Evolutionary conservation across 768 basidiomycete species (phyloP).

Genomic region (Russula compacta): DNA sequence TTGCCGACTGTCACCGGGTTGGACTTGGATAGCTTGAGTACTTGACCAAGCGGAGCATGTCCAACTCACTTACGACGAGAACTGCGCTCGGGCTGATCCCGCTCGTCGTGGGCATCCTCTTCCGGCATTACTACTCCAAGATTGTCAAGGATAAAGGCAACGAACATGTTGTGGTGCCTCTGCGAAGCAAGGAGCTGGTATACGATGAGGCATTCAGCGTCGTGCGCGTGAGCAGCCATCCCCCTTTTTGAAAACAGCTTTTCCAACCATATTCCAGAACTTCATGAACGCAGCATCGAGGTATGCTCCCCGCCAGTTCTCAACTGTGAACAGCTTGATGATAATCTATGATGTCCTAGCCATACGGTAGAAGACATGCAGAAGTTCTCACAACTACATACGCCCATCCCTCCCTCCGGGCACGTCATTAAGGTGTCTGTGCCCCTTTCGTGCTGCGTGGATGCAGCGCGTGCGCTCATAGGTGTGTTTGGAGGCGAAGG

Average conservation of each 20-base stretch:
- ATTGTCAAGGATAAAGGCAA: conserved; percentile 21
- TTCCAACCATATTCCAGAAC: conserved; percentile 31
- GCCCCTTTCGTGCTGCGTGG: conserved; percentile 64
- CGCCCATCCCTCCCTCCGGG: conserved; percentile 79
- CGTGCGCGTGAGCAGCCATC: conserved; percentile 41
- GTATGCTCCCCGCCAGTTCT: conserved; percentile 33
- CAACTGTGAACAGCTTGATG: neutral
- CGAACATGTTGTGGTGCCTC: conserved; percentile 5
- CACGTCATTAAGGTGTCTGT: conserved; percentile 61
- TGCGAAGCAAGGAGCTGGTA: conserved; percentile 65
- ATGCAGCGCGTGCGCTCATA: conserved; percentile 64
- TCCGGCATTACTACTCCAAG: conserved; percentile 76
- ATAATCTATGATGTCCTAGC: conserved; percentile 28
- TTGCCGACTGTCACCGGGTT: neutral
- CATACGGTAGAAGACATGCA: conserved; percentile 83
- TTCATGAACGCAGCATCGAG: conserved; percentile 64
- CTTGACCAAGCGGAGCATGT: neutral
- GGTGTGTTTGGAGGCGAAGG: conserved; percentile 76
- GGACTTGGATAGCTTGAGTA: too few relatives aligned
- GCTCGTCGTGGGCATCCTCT: conserved; percentile 61
- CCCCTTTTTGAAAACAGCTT: conserved; percentile 11
- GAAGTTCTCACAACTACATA: conserved; percentile 67
- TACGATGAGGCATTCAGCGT: conserved; percentile 75
- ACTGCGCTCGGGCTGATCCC: conserved; percentile 61
- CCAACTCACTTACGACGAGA: conserved; percentile 50